phyloP scores from a whole-genome alignment of 768 basidiomycete genomes.

The Podaxis sp. region DNA sequence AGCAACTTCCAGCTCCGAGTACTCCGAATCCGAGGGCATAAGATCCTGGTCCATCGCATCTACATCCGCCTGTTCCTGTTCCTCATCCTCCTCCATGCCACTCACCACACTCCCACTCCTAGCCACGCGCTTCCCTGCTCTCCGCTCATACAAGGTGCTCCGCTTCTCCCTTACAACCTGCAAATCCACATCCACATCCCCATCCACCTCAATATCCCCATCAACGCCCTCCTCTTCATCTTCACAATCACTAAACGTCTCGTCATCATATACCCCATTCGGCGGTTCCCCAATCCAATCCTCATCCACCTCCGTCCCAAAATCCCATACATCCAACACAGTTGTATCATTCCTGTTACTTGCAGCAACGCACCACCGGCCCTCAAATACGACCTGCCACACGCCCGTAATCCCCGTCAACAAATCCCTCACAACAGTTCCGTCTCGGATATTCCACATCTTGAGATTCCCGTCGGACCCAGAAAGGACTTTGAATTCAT shows the following conservation, averaged over 20 bases:
- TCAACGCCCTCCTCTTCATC: slow-evolving; percentile 49
- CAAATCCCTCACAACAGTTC: slow-evolving; percentile 82
- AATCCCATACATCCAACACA: slow-evolving; percentile 89
- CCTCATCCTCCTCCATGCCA: slow-evolving; percentile 26
- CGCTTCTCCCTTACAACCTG: slow-evolving; percentile 11
- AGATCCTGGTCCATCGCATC: slow-evolving; percentile 79
- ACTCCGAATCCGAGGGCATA: slow-evolving; percentile 41
- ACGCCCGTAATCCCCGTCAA: slow-evolving; percentile 91
- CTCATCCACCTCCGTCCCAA: slow-evolving; percentile 72
- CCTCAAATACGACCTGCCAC: slow-evolving; percentile 97
- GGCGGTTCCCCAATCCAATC: slow-evolving; percentile 82
- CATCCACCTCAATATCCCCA: slow-evolving; percentile 20
- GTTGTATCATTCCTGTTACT: slow-evolving; percentile 78
- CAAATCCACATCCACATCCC: slow-evolving; percentile 16
- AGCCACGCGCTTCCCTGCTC: slow-evolving; percentile 17
- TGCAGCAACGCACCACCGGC: slow-evolving; percentile 92
- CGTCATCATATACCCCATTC: slow-evolving; percentile 68
- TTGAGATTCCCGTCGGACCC: slow-evolving; percentile 96
- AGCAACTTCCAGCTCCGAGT: slow-evolving; percentile 24
- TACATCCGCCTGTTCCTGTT: slow-evolving; percentile 55
- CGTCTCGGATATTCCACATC: slow-evolving; percentile 95
- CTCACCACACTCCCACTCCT: slow-evolving; percentile 13
- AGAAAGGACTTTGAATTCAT: slow-evolving; percentile 95
- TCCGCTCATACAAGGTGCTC: slow-evolving; percentile 15
- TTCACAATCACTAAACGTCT: slow-evolving; percentile 43